Conservation (phyloP, 257 asterid species). For the Rehmannia glutinosa region DNA sequence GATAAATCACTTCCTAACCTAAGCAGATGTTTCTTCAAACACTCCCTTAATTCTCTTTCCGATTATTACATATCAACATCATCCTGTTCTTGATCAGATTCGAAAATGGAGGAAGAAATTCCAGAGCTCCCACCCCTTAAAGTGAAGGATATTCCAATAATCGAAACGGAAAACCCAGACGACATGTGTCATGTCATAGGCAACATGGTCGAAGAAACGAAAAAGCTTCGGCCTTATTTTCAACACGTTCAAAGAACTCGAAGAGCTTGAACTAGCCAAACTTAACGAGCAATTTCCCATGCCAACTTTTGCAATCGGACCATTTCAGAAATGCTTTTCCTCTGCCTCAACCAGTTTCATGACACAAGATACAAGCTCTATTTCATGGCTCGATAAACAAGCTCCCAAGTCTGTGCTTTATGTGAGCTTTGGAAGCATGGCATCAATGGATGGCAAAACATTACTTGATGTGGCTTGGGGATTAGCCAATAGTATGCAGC, state of each 20-base stretch:
- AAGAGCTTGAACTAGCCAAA: conserved; percentile 10
- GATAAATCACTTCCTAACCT: too few species aligned
- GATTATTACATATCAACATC: too few species aligned
- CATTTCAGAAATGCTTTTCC: conserved; percentile 33
- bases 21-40: too few species aligned
- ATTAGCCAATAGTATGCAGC: conserved; percentile 30
- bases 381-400: conserved; percentile 42
- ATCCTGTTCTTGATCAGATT: conserved; percentile 16
- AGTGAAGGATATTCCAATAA: conserved; percentile 27
- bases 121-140: conserved; percentile 30
- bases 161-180: conserved; percentile 1
- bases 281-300: conserved; percentile 5
- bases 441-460: conserved; percentile 21
- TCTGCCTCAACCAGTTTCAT: conserved; percentile 33
- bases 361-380: conserved; percentile 35
- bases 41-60: too few species aligned
- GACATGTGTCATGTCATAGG: background rate
- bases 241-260: conserved; percentile 34
- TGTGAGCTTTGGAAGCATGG: conserved; percentile 44
- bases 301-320: conserved; percentile 32
- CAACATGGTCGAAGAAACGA: conserved; percentile 19
- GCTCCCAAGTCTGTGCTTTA: conserved; percentile 40
- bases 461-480: conserved; percentile 46
- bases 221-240: conserved; percentile 23
- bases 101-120: conserved; percentile 18